Base-by-base conservation (phyloP, 1,284 basidiomycete genomes). In the Sphagnurus paluster region DNA sequence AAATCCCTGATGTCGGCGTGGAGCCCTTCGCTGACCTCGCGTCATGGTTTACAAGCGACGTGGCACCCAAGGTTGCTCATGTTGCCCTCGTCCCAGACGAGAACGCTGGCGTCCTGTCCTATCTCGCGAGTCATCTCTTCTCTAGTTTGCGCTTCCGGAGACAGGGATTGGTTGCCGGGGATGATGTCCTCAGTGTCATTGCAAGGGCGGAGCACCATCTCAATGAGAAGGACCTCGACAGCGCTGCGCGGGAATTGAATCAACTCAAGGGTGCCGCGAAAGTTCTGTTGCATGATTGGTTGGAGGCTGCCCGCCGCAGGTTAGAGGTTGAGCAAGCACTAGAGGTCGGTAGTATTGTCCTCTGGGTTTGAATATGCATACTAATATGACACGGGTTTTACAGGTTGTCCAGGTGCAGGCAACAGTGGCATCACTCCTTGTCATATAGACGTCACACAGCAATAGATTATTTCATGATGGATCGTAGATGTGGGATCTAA, bases 241-340 rank as follows among this genome's bases (percentile, higher is more conserved):
- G 79, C 52, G 96, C 97, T 10, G 74, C 94, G 26, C 75, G 96
- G 46, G 94, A 98, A 70, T 72, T 98, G 35, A 99, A 99, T 68
- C 87, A 91, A 66, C 71, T 99, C 50, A 80, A 75, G 36, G 93
- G 95, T 0, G 90, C 93, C 60, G 88, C 95, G 2, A 92, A 87
- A 64, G 71, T 82, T 44, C 67, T 99, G 45, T 74, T 96, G 45
- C 71, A 77, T 33, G 97, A 99, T 69, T 99, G 97, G 96, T 72
- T 99, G 47, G 82, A 86, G 53, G 94, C 93, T 57, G 93, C 93
- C 14, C 76, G 97, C 57, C 80, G 81, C 63, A 79, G 93, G 62
- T 69, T 99, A 56, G 93, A 98, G 70, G 93, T 97, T 35, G 79
- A 93, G 65, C 96, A 98, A 70, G 93, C 94, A 33, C 70, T 99